Conservation (phyloP, 2,329 filamentous ascomycete species). For the Chaetomium strumarium region DNA sequence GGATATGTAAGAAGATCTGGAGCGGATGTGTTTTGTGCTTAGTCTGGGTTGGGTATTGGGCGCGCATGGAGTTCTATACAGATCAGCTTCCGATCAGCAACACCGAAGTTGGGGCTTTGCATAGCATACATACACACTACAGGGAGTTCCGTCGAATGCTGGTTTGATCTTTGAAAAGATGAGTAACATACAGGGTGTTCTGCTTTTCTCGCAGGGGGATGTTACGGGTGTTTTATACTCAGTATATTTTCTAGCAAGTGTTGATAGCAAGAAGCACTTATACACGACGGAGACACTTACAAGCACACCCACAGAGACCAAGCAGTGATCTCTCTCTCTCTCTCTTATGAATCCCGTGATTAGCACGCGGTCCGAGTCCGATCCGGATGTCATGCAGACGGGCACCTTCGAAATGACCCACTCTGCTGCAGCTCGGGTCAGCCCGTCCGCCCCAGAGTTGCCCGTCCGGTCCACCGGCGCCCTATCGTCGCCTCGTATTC, state of each 20-base stretch:
- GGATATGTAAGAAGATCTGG: slow-evolving; percentile 20
- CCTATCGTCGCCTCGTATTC: slow-evolving; percentile 1
- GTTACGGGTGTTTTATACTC: too few relatives aligned
- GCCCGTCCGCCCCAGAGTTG: not conserved
- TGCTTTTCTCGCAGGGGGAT: too few relatives aligned
- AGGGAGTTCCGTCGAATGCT: not conserved
- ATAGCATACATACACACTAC: not conserved
- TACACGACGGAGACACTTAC: too few relatives aligned
- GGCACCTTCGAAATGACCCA: not conserved
- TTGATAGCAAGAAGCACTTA: too few relatives aligned
- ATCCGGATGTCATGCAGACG: not conserved
- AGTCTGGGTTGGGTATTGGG: slow-evolving; percentile 4
- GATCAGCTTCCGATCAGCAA: not conserved
- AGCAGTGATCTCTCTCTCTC: too few relatives aligned
- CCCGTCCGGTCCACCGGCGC: slow-evolving; percentile 8
- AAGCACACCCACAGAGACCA: too few relatives aligned
- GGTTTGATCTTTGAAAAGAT: not conserved
- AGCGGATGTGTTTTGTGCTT: slow-evolving; percentile 1
- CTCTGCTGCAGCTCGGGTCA: slow-evolving; percentile 8
- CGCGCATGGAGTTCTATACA: slow-evolving; percentile 4
- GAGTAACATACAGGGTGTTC: not conserved
- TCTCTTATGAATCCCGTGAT: not conserved
- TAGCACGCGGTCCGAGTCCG: not conserved
- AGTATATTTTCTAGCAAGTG: too few relatives aligned
- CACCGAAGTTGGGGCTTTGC: not conserved